A percentile compares a stretch with the other conserved stretches of the same genome.
phyloP scores from a whole-genome alignment of 495 filamentous ascomycete species.

The Xanthoparmelia taractica region DNA sequence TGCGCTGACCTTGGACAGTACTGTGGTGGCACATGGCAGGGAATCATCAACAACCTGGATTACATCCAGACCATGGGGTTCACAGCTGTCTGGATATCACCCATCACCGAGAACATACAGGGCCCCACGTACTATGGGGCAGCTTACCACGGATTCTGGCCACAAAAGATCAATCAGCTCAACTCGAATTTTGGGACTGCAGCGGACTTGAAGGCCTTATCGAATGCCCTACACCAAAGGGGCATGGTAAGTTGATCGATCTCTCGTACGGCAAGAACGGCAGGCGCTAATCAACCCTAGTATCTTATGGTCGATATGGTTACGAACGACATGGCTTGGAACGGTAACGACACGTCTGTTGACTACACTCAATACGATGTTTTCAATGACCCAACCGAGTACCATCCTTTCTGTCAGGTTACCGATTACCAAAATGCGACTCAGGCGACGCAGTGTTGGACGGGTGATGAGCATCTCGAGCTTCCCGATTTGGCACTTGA shows the following conservation, averaged over 20 bases:
- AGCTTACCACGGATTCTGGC: slow-evolving; percentile 74
- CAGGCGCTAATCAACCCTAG: slow-evolving; percentile 20
- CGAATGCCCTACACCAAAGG: slow-evolving; percentile 50
- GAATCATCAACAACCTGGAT: slow-evolving; percentile 55
- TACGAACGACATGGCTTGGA: slow-evolving; percentile 68
- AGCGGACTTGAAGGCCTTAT: slow-evolving; percentile 56
- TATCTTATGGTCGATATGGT: slow-evolving; percentile 74
- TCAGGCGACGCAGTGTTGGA: slow-evolving; percentile 52
- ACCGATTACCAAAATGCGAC: slow-evolving; percentile 52
- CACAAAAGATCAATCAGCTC: slow-evolving; percentile 55
- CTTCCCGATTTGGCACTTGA: not conserved
- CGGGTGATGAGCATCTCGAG: slow-evolving; percentile 11
- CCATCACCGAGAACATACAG: slow-evolving; percentile 55
- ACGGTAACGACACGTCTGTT: slow-evolving; percentile 45
- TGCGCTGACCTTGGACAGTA: slow-evolving; percentile 49
- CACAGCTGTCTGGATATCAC: slow-evolving; percentile 76
- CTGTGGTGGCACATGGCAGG: slow-evolving; percentile 70
- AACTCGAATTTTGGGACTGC: slow-evolving; percentile 60
- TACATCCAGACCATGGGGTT: slow-evolving; percentile 71
- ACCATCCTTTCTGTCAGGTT: slow-evolving; percentile 59
- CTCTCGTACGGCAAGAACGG: not conserved
- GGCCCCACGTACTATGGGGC: slow-evolving; percentile 44
- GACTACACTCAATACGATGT: slow-evolving; percentile 57
- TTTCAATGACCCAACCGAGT: slow-evolving; percentile 58
- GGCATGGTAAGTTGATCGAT: slow-evolving; percentile 36